Conservation (phyloP, 805 yeast species). For the Cyberlindnera petersonii region DNA sequence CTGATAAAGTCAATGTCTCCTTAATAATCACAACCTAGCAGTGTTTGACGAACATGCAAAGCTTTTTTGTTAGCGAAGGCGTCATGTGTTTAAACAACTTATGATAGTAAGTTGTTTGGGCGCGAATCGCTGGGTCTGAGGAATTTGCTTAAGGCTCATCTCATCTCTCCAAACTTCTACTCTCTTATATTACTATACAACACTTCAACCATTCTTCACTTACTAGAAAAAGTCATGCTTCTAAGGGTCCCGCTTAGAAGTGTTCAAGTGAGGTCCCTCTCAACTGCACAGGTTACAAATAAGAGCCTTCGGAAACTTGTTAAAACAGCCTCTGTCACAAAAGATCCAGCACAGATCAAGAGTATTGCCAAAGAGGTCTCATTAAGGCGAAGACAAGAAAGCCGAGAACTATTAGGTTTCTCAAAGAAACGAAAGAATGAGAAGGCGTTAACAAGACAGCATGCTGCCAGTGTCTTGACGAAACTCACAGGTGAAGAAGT, state of each 20-base stretch:
- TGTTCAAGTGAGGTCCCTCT: background rate
- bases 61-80: no score
- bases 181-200: no score
- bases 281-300: background rate
- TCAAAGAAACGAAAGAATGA: constrained; percentile 4
- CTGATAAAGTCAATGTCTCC: no score
- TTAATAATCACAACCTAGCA: no score
- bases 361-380: constrained; percentile 1
- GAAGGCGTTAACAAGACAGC: constrained; percentile 21
- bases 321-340: constrained; percentile 1
- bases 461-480: constrained; percentile 23
- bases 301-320: constrained; percentile 3
- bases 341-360: constrained; percentile 9
- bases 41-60: no score
- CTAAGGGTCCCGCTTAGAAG: background rate
- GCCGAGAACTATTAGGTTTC: constrained; percentile 1
- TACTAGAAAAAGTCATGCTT: no score
- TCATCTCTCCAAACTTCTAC: no score
- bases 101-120: no score
- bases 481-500: constrained; percentile 22
- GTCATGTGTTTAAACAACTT: no score
- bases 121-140: no score
- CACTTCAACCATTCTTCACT: no score
- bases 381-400: background rate
- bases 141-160: no score